Conservation (phyloP, 345 rosid species). For the Gossypium bickii region DNA sequence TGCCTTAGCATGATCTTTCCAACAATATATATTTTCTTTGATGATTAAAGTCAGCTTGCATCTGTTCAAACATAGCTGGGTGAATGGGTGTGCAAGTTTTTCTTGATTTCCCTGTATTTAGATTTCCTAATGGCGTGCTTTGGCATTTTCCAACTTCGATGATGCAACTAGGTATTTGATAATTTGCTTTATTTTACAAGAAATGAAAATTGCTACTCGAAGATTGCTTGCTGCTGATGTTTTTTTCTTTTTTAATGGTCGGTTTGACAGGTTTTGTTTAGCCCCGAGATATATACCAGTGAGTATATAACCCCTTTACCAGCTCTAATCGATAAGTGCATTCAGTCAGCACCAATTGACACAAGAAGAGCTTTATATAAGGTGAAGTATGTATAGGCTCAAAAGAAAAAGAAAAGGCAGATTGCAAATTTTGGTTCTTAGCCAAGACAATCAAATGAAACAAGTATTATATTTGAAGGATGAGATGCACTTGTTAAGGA, state of each 20-base stretch:
- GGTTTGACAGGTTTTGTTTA: conserved; percentile 74
- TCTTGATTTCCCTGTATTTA: conserved; percentile 3
- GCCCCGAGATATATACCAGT: conserved; percentile 84
- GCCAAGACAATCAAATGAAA: conserved; percentile 7
- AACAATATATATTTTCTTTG: neutral
- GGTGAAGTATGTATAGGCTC: conserved; percentile 34
- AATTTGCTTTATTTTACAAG: neutral
- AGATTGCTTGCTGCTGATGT: conserved; percentile 10
- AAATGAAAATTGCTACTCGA: neutral
- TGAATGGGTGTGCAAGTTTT: neutral
- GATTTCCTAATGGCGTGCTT: neutral
- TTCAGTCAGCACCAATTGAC: conserved; percentile 97
- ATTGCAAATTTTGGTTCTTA: conserved; percentile 8
- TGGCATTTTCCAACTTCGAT: neutral
- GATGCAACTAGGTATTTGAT: conserved; percentile 5
- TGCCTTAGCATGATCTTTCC: neutral
- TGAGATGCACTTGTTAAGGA: neutral
- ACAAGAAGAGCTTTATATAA: conserved; percentile 96
- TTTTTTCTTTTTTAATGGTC: conserved; percentile 15
- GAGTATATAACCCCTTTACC: conserved; percentile 78
- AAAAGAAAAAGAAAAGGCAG: neutral
- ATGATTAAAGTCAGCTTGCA: neutral
- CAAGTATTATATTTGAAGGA: neutral
- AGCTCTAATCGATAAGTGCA: conserved; percentile 85
- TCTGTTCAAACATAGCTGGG: neutral